These are phyloP conservation scores for Boletus mariae DNA, from an alignment of 1,284 basidiomycete genomes.

Conservation along the genomic window DNA sequence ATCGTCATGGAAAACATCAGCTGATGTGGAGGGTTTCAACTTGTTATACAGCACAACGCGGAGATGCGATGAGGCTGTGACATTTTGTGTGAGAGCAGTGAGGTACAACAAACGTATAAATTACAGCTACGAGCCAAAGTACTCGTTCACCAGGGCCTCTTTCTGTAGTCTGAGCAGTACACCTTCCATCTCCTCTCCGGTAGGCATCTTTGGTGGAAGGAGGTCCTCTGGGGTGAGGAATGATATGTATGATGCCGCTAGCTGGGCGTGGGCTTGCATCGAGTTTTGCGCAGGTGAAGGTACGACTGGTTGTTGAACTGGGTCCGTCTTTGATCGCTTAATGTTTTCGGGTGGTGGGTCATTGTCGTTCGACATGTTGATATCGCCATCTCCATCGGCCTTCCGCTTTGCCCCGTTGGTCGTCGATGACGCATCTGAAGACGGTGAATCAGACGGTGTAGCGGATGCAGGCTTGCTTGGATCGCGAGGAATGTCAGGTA, in stretches of 20 bases:
- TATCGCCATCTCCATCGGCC: slow-evolving; percentile 44
- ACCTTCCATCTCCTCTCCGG: slow-evolving; percentile 74
- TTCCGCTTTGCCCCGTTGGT: slow-evolving; percentile 47
- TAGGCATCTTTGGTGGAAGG: slow-evolving; percentile 72
- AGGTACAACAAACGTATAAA: slow-evolving; percentile 14
- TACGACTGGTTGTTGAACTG: slow-evolving; percentile 4
- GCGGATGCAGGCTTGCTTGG: slow-evolving; percentile 12
- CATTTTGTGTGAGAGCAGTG: neutral
- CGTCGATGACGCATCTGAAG: slow-evolving; percentile 7
- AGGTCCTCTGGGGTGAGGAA: slow-evolving; percentile 74
- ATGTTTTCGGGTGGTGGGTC: slow-evolving; percentile 15
- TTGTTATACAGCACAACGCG: neutral
- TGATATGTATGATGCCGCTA: slow-evolving; percentile 68
- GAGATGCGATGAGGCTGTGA: neutral
- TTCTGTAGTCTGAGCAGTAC: slow-evolving; percentile 79
- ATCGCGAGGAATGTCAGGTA: slow-evolving; percentile 48
- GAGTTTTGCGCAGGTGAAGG: slow-evolving; percentile 23
- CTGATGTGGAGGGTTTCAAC: slow-evolving; percentile 3
- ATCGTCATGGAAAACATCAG: slow-evolving; percentile 12
- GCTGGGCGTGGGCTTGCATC: slow-evolving; percentile 47
- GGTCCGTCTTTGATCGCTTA: slow-evolving; percentile 22
- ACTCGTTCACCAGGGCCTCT: slow-evolving; percentile 80
- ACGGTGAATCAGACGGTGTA: slow-evolving; percentile 23
- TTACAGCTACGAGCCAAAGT: slow-evolving; percentile 43
- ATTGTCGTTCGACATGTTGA: slow-evolving; percentile 29